Conservation (phyloP, 352 stramenopile genomes). For the Pilasporangium apinafurcum region DNA sequence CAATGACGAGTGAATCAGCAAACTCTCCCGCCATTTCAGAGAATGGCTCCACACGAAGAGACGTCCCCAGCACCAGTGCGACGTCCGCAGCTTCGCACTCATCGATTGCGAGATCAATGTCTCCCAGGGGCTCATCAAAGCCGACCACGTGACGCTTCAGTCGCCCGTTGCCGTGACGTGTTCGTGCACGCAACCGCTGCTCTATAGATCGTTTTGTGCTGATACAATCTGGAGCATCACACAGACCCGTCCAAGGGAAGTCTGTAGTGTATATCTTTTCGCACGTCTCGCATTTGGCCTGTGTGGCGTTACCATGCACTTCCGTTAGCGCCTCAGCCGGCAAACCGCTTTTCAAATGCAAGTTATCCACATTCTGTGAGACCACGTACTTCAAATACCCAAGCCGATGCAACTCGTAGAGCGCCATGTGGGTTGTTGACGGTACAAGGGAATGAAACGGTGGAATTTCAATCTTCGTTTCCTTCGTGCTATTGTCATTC, state of each 20-base stretch:
- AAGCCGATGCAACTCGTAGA: constrained; percentile 66
- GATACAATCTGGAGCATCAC: constrained; percentile 47
- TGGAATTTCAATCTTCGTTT: constrained; percentile 17
- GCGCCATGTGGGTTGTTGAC: constrained; percentile 75
- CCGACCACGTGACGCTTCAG: constrained; percentile 74
- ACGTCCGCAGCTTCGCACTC: constrained; percentile 72
- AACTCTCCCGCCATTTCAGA: constrained; percentile 78
- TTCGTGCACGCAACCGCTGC: constrained; percentile 56
- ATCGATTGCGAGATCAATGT: constrained; percentile 78
- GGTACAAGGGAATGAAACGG: constrained; percentile 67
- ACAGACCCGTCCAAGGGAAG: constrained; percentile 68
- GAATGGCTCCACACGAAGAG: constrained; percentile 71
- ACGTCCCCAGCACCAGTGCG: constrained; percentile 72
- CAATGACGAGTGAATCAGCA: constrained; percentile 61
- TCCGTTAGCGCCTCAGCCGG: constrained; percentile 49
- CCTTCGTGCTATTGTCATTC: constrained; percentile 4
- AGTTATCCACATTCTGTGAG: constrained; percentile 81
- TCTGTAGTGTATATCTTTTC: constrained; percentile 75
- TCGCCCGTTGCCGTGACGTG: constrained; percentile 66
- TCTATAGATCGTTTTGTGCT: constrained; percentile 61
- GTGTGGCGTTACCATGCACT: constrained; percentile 79
- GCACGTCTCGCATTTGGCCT: constrained; percentile 80
- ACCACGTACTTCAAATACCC: constrained; percentile 74
- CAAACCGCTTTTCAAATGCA: constrained; percentile 78
- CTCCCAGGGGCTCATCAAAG: constrained; percentile 73